Conservation (phyloP, 1,284 basidiomycete species). For the Porogramme epimiltina region DNA sequence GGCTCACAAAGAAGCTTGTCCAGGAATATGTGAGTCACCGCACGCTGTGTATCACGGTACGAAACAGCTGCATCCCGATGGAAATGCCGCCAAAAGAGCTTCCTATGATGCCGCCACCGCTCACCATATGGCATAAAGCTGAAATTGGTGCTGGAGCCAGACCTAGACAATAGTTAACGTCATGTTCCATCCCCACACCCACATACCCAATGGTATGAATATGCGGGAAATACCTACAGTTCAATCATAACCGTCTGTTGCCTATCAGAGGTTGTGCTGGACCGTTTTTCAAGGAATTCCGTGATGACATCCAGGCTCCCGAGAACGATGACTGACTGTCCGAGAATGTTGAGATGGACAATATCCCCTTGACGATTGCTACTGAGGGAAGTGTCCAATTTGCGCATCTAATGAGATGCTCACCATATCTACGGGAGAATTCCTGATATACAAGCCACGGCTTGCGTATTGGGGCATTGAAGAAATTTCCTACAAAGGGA, state of each 20-base stretch:
- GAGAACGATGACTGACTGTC: not conserved
- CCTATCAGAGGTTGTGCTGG: slow-evolving; percentile 1
- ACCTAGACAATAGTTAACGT: not conserved
- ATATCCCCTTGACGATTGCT: not conserved
- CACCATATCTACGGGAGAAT: slow-evolving; percentile 3
- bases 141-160: slow-evolving; percentile 1
- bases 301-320: not conserved
- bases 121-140: slow-evolving; percentile 6
- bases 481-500: slow-evolving; percentile 8
- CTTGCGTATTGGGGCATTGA: slow-evolving; percentile 1
- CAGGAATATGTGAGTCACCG: not conserved
- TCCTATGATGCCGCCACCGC: slow-evolving; percentile 6
- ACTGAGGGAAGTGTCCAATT: too few relatives aligned
- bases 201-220: not conserved
- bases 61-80: not conserved
- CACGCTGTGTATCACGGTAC: not conserved
- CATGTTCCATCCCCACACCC: not conserved
- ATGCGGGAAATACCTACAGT: not conserved
- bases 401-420: not conserved
- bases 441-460: slow-evolving; percentile 5
- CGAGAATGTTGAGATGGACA: not conserved
- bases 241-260: not conserved
- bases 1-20: not conserved
- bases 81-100: slow-evolving; percentile 4
- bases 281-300: slow-evolving; percentile 1